Evolutionary conservation across 164 flowering plant species (phyloP).

Genomic region (Aristolochia californica): DNA sequence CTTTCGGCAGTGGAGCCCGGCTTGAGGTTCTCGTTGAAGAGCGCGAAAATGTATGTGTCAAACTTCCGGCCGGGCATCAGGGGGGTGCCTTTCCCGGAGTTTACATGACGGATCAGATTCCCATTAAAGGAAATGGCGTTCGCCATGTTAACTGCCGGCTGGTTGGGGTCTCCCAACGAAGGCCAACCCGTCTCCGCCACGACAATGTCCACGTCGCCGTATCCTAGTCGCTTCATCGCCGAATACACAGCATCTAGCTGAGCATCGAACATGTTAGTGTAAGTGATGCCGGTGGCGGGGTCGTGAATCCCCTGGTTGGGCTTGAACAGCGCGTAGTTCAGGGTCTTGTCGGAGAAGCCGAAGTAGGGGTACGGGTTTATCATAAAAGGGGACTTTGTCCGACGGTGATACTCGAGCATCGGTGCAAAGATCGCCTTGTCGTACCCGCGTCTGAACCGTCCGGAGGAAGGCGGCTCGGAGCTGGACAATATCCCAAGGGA

Average conservation of each 20-base stretch:
- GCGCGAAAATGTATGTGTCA: constrained; percentile 60
- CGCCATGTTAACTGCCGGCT: constrained; percentile 31
- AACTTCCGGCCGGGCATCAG: constrained; percentile 33
- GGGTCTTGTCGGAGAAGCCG: constrained; percentile 25
- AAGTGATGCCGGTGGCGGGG: constrained; percentile 26
- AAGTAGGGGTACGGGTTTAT: constrained; percentile 90
- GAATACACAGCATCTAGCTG: constrained; percentile 53
- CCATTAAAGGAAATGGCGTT: constrained; percentile 41
- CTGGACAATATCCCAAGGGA: constrained; percentile 49
- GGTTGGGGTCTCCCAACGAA: constrained; percentile 48
- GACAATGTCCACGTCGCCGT: constrained; percentile 65
- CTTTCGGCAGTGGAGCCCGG: constrained; percentile 55
- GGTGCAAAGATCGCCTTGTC: constrained; percentile 43
- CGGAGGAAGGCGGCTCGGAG: constrained; percentile 58
- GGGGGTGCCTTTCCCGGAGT: constrained; percentile 55
- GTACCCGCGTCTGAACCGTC: constrained; percentile 53
- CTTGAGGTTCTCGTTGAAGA: constrained; percentile 81
- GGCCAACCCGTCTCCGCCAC: constrained; percentile 97
- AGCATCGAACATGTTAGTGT: constrained; percentile 73
- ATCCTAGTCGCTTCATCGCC: constrained; percentile 59
- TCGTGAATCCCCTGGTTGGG: constrained; percentile 48
- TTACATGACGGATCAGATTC: constrained; percentile 43
- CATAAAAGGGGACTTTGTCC: constrained; percentile 65
- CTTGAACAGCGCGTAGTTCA: constrained; percentile 49
- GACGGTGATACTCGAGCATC: constrained; percentile 44